Conservation (phyloP, 2,329 filamentous ascomycete species). For the Coniochaeta sp. region DNA sequence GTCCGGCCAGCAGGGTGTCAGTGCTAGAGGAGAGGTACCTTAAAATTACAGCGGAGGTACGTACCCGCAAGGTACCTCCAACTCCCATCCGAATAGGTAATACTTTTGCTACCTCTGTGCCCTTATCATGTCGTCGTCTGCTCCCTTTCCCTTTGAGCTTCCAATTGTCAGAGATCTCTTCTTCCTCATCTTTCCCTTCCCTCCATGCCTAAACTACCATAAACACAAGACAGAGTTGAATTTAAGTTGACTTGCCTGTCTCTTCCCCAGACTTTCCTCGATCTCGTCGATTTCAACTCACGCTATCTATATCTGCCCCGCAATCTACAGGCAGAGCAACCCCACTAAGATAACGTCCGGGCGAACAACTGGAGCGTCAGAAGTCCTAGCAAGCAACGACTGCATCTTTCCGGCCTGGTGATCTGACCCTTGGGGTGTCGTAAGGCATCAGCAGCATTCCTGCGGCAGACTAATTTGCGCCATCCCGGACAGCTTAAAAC, state of each 20-base stretch:
- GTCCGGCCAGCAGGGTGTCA: not conserved
- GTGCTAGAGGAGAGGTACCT: not conserved
- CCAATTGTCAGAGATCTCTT: not conserved
- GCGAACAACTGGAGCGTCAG: not conserved
- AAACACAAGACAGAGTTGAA: not conserved
- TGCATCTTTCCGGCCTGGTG: not conserved
- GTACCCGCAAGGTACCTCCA: not conserved
- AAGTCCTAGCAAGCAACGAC: not conserved
- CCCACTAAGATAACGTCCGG: constrained; percentile 1
- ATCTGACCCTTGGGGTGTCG: not conserved
- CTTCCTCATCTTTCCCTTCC: not conserved
- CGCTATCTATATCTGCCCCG: constrained; percentile 1
- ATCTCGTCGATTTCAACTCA: not conserved
- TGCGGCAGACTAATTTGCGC: not conserved
- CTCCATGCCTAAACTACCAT: not conserved
- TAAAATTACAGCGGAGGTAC: not conserved
- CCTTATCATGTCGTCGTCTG: not conserved
- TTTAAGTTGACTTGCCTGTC: not conserved
- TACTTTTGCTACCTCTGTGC: not conserved
- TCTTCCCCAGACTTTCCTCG: not conserved
- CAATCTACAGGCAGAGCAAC: not conserved
- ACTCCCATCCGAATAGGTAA: not conserved
- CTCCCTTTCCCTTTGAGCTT: not conserved
- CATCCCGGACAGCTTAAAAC: not conserved
- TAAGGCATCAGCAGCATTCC: not conserved